phyloP scores from a whole-genome alignment of 345 rosid genomes.

The Lepidium africanum region DNA sequence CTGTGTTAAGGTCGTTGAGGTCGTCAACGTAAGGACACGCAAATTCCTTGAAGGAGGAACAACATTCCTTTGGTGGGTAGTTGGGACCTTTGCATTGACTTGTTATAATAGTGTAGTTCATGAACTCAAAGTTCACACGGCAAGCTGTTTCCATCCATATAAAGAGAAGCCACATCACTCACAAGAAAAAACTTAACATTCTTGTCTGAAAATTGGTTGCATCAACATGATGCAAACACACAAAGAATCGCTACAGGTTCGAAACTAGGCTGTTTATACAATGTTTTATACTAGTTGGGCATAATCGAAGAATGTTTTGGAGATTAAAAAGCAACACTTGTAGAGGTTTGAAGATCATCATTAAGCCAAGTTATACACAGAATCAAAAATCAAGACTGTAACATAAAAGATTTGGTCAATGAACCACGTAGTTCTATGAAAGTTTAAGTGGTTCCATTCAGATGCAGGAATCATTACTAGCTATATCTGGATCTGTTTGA shows the following conservation, averaged over 20 bases:
- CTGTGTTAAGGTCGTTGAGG: constrained; percentile 40
- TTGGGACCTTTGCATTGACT: constrained; percentile 52
- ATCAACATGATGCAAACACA: neutral
- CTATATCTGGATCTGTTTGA: neutral
- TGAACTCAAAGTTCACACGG: constrained; percentile 55
- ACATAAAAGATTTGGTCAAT: neutral
- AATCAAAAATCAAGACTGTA: neutral
- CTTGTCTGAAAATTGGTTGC: neutral
- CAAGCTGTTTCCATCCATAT: constrained; percentile 38
- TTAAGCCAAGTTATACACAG: neutral
- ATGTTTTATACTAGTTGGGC: neutral
- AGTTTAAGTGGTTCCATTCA: neutral
- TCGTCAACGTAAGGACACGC: constrained; percentile 49
- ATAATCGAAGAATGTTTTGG: neutral
- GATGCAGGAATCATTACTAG: neutral
- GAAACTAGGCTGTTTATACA: neutral
- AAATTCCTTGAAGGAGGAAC: constrained; percentile 45
- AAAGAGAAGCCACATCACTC: neutral
- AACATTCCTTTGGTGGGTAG: constrained; percentile 40
- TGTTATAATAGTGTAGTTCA: constrained; percentile 44
- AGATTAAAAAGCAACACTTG: neutral
- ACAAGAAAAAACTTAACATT: neutral
- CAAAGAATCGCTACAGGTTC: neutral
- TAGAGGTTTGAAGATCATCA: neutral
- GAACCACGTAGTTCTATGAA: neutral